Evolutionary conservation across 2,329 filamentous ascomycete genomes (phyloP).

Genomic region (Cercospora citrullina): DNA sequence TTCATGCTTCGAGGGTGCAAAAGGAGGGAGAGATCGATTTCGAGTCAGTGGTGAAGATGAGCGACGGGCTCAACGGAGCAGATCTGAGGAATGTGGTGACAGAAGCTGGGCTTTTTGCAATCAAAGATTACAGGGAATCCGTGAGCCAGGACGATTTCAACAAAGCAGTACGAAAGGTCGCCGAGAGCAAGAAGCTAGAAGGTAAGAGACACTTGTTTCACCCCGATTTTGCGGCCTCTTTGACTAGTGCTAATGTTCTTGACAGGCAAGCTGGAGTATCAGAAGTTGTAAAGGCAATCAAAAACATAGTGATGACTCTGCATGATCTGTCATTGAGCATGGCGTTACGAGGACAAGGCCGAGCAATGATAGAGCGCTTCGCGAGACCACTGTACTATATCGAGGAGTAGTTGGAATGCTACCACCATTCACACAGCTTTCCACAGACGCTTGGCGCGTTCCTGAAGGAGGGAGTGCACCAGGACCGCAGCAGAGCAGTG

Average conservation of each 20-base stretch:
- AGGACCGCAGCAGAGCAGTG: not conserved
- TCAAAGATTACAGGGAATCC: conserved; percentile 95
- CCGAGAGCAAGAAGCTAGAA: conserved; percentile 96
- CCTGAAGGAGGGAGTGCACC: not conserved
- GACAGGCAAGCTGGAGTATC: conserved; percentile 21
- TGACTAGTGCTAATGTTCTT: conserved; percentile 6
- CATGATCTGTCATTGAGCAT: conserved; percentile 20
- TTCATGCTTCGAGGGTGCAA: conserved; percentile 82
- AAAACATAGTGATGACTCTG: conserved; percentile 10
- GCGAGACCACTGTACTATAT: conserved; percentile 12
- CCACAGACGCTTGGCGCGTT: not conserved
- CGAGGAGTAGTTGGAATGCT: conserved; percentile 3
- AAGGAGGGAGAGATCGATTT: conserved; percentile 96
- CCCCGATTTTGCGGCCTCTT: not conserved
- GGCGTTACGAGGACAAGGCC: conserved; percentile 17
- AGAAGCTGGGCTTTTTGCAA: conserved; percentile 94
- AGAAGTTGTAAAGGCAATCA: conserved; percentile 24
- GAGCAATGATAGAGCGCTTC: not conserved
- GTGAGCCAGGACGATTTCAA: conserved; percentile 99
- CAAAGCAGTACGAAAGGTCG: conserved; percentile 96
- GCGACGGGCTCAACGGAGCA: conserved; percentile 93
- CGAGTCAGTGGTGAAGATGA: conserved; percentile 99
- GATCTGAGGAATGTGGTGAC: conserved; percentile 97
- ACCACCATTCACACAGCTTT: not conserved
- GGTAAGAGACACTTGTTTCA: conserved; percentile 67